phyloP scores from a whole-genome alignment of 1,284 basidiomycete species.

The Ganoderma resinaceum region DNA sequence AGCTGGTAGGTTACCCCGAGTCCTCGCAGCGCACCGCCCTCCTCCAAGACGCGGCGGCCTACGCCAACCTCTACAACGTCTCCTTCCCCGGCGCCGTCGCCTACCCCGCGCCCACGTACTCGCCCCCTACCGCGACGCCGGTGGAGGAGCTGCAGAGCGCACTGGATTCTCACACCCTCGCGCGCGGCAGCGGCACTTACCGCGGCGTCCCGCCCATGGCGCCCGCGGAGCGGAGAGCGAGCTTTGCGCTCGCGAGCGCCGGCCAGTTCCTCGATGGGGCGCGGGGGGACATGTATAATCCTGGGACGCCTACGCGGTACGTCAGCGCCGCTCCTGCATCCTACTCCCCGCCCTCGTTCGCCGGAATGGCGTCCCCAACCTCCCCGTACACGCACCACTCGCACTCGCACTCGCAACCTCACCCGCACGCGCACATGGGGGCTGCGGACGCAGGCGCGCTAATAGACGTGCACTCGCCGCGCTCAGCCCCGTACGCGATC shows the following conservation, averaged over 20 bases:
- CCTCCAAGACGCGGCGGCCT: slow-evolving; percentile 37
- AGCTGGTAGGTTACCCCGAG: slow-evolving; percentile 43
- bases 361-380: slow-evolving; percentile 21
- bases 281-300: slow-evolving; percentile 17
- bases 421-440: slow-evolving; percentile 14
- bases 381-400: slow-evolving; percentile 21
- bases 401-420: slow-evolving; percentile 16
- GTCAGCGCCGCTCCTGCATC: slow-evolving; percentile 8
- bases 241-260: slow-evolving; percentile 17
- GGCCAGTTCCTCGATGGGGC: slow-evolving; percentile 26
- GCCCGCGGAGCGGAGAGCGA: slow-evolving; percentile 20
- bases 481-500: slow-evolving; percentile 25
- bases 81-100: slow-evolving; percentile 28
- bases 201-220: slow-evolving; percentile 22
- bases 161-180: slow-evolving; percentile 25
- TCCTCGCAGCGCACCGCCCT: slow-evolving; percentile 45
- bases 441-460: slow-evolving; percentile 20
- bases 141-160: slow-evolving; percentile 27
- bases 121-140: slow-evolving; percentile 19
- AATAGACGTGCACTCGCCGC: slow-evolving; percentile 32
- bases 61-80: slow-evolving; percentile 34
- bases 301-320: slow-evolving; percentile 16
- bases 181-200: slow-evolving; percentile 21
- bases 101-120: slow-evolving; percentile 22
- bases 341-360: slow-evolving; percentile 10